Evolutionary conservation across 106 monocot genomes (phyloP), one percentile per base, ranked within the genome.

Genomic region (Dendrobium catenatum): DNA sequence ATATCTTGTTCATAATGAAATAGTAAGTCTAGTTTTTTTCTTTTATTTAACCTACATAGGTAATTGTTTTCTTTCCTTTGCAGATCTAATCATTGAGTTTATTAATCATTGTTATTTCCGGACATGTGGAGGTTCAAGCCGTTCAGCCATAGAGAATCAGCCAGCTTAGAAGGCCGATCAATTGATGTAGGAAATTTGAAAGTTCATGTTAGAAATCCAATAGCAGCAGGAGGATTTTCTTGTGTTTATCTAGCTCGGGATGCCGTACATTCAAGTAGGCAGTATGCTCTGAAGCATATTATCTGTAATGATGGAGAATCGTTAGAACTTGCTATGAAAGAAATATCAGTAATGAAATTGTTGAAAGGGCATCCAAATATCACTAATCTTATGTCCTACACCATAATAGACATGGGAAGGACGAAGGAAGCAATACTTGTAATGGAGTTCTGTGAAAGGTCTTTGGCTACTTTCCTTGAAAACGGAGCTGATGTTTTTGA

Each of bases 121-220:
- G 80, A 67, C 80, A 92, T 92, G 92, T 89, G 86, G 85, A 87
- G 78, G 80, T 85, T 92, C 77, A 92, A 87, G 31, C 92, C 79
- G 9, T 92, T 92, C 77, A 85, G 77, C 24, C 81, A 80, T 1
- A 89, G 85, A 79, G 92, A 89, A 58, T 72, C 83, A 15, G 76
- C 87, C 44, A 85, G 85, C 31, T 77, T 92, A 37, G 92, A 89
- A 86, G 92, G 92, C 40, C 89, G 87, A 44, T 67, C 80, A 9
- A 29, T 92, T 17, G 87, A 89, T 77, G 81, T 92, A 33, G 87
- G 92, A 48, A 92, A 70, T 37, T 29, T 85, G 42, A 90, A 87
- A 79, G 68, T 90, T 10, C 86, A 90, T 16, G 78, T 90, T 18
- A 73, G 74, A 29, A 85, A 87, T 81, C 83, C 75, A 43, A 80